Conservation (phyloP, 805 yeast species). For the Myxozyma udenii region DNA sequence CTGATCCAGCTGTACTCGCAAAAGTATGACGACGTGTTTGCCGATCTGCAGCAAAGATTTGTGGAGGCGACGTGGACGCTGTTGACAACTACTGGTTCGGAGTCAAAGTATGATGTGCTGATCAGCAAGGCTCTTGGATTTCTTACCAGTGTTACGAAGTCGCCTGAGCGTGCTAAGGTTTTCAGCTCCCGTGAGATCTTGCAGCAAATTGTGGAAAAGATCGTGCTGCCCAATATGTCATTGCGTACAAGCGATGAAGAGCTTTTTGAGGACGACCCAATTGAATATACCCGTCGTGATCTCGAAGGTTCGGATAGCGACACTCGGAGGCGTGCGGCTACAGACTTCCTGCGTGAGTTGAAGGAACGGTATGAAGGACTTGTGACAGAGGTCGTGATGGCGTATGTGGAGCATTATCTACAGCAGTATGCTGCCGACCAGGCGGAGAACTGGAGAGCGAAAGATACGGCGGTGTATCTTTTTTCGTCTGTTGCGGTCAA, state of each 20-base stretch:
- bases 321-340: slow-evolving; percentile 87
- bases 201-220: slow-evolving; percentile 73
- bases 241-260: slow-evolving; percentile 87
- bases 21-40: slow-evolving; percentile 88
- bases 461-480: slow-evolving; percentile 80
- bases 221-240: slow-evolving; percentile 82
- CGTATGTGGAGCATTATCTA: slow-evolving; percentile 66
- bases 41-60: slow-evolving; percentile 69
- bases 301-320: slow-evolving; percentile 93
- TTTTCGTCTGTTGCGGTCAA: slow-evolving; percentile 89
- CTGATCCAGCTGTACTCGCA: slow-evolving; percentile 80
- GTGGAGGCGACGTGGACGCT: slow-evolving; percentile 80
- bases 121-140: slow-evolving; percentile 79
- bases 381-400: slow-evolving; percentile 71
- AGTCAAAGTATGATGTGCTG: slow-evolving; percentile 77
- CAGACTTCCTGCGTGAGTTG: slow-evolving; percentile 83
- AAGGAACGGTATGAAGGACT: slow-evolving; percentile 71
- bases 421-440: slow-evolving; percentile 46
- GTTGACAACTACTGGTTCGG: slow-evolving; percentile 60
- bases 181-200: slow-evolving; percentile 60
- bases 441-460: slow-evolving; percentile 68
- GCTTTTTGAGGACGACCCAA: slow-evolving; percentile 93
- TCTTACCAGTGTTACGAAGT: slow-evolving; percentile 73
- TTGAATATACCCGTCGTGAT: slow-evolving; percentile 86
- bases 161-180: slow-evolving; percentile 60